Base-by-base conservation (phyloP, 495 filamentous ascomycete species). In the Penicillium roqueforti region DNA sequence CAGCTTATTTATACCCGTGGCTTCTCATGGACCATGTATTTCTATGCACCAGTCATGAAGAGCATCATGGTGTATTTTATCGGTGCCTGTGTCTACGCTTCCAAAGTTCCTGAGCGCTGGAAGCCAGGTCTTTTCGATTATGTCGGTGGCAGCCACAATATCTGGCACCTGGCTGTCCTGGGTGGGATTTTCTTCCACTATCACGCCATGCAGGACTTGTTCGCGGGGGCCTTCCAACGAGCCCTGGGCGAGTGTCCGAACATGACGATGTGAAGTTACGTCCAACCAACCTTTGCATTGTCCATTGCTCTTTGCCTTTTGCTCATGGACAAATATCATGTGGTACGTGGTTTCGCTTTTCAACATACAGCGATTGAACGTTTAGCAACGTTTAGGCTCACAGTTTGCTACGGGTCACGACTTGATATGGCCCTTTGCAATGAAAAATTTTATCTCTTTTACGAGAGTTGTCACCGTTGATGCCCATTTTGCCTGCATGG, bases 161-260 rank as follows among this genome's bases (percentile, higher is more conserved):
- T 97, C 22, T 99, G 95, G 93, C 93, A 99, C 70, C 69, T 96
- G 37, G 95, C 95, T 19, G 93, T 99, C 22, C 71, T 99, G 23
- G 88, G 91, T 18, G 93, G 93, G n/a, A 99, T 99, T 43, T 69
- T 97, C 6, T 97, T 92, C 67, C 93, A 99, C 72, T 99, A 97
- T 67, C 76, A 78, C 22, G 93, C 93, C 22, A 97, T 99, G 93
- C 89, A 96, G 63, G 83, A 90, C 42, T 91, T 99, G 62, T 99
- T 99, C 60, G 75, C 87, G 0, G 76, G 78, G 38, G 93, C 93
- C n/a, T 96, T 96, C 71, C 65, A 73, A 54, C 76, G 90, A 42
- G 90, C 87, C 28, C 55, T 72, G 54, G 75, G 74, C 26, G 76
- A 80, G 58, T 85, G 83, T 54, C 77, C 79, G 7, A 70, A 68